Percentiles rank a stretch among this genome's conserved stretches.
phyloP scores from a whole-genome alignment of 768 basidiomycete species.

The Coprinellus micaceus region DNA sequence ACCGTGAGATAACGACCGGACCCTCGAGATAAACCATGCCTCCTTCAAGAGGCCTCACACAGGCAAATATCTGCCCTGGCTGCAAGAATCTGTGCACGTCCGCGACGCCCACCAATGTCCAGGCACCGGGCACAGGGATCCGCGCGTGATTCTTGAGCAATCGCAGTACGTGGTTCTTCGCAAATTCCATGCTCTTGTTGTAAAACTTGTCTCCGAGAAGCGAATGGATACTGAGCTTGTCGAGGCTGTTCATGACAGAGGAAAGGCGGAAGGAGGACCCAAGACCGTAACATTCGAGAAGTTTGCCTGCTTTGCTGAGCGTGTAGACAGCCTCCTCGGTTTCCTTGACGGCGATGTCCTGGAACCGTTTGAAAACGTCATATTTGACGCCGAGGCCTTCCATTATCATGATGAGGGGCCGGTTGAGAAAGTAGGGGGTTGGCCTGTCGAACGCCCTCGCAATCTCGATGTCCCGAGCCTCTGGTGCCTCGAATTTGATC shows the following conservation, averaged over 20 bases:
- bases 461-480: constrained; percentile 53
- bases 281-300: constrained; percentile 56
- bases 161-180: constrained; percentile 61
- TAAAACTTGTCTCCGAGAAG: constrained; percentile 44
- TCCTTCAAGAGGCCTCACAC: constrained; percentile 42
- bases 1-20: constrained; percentile 53
- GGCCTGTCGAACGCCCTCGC: constrained; percentile 62
- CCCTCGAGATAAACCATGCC: constrained; percentile 48
- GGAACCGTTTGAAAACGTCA: constrained; percentile 49
- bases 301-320: constrained; percentile 39
- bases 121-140: constrained; percentile 60
- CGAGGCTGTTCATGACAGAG: constrained; percentile 47
- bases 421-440: constrained; percentile 53
- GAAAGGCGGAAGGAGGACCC: constrained; percentile 54
- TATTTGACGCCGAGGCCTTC: constrained; percentile 58
- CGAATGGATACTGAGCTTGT: constrained; percentile 42
- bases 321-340: constrained; percentile 40
- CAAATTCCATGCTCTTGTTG: constrained; percentile 47
- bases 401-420: constrained; percentile 64
- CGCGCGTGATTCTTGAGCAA: constrained; percentile 62
- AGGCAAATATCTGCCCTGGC: constrained; percentile 60
- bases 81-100: constrained; percentile 55
- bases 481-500: constrained; percentile 60
- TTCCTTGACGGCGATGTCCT: constrained; percentile 48
- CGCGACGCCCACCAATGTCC: constrained; percentile 70